Evolutionary conservation across 176 grass and related monocot species (phyloP).

Genomic region (Aegilops sharonensis): DNA sequence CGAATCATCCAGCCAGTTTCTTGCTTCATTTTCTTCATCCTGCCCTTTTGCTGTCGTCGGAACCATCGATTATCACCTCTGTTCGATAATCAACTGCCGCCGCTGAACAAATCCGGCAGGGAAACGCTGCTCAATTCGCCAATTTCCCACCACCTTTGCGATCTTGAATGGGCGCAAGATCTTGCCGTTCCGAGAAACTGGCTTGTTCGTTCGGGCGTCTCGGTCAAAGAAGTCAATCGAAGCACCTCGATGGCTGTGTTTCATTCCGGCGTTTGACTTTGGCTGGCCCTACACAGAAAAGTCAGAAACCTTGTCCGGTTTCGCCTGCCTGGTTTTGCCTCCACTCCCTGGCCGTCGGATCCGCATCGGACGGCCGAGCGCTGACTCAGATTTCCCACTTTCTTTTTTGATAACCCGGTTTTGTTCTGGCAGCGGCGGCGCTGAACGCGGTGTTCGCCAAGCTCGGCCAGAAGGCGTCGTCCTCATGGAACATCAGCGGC

Average conservation of each 20-base stretch:
- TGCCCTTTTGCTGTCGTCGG: too few species aligned
- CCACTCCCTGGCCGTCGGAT: not conserved
- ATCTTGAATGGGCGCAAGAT: not conserved
- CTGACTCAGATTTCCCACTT: not conserved
- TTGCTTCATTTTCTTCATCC: not conserved
- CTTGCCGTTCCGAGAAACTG: too few species aligned
- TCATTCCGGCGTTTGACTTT: not conserved
- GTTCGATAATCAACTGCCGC: too few species aligned
- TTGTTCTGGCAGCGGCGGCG: conserved; percentile 48
- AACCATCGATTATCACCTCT: too few species aligned
- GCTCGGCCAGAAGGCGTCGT: conserved; percentile 34
- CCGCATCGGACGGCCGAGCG: not conserved
- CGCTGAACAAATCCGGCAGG: too few species aligned
- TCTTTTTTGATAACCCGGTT: not conserved
- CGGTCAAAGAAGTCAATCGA: not conserved
- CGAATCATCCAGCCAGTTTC: too few species aligned
- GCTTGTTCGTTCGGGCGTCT: not conserved
- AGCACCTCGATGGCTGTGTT: not conserved
- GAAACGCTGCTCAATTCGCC: too few species aligned
- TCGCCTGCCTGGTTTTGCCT: not conserved
- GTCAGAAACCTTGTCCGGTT: not conserved
- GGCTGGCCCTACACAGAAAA: not conserved
- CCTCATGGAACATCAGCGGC: conserved; percentile 86
- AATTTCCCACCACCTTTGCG: not conserved
- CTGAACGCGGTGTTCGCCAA: conserved; percentile 61